Evolutionary conservation across 2,329 filamentous ascomycete species (phyloP), one percentile per base, ranked within the genome.

Genomic region (Fusarium graminum): DNA sequence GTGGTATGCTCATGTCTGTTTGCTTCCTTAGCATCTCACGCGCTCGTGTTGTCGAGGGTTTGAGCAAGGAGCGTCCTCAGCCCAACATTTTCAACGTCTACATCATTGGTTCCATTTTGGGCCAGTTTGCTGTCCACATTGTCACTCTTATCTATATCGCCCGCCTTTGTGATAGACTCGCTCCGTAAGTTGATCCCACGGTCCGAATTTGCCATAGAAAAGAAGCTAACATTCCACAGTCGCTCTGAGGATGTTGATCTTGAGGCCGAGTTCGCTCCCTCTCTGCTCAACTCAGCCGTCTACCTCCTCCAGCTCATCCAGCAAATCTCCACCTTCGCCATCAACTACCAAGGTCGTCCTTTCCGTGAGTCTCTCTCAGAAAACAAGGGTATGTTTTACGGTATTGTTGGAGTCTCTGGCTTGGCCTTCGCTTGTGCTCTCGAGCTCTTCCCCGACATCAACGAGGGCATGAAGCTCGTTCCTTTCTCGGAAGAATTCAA

Each of bases 41-140:
- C 61, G 95, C 95, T 38, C 95, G 93, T 83, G 92, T 95, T 29
- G 95, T 99, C 51, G 95, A 99, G 81, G 91, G 92, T 34, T 84
- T 99, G 25, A 97, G 94, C 66, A 97, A 97, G 81, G 95, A 99
- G 80, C 91, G 95, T 38, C 95, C 95, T 0, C 95, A 99, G 81
- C 94, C 94, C 54, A 97, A 98, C 80, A 99, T 99, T 76, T 98
- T 98, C 85, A 99, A 99, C 82, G 86, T 93, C 51, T 99, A 99
- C 83, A 98, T 99, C 77, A 97, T 99, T 70, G 94, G 95, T 41
- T 97, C 94, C 17, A 95, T 99, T 59, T 89, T 99, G 32, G 95
- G 94, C 51, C 95, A 99, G 79, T 99, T 99, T 75, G 94, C 94
- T 36, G 89, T 99, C 52, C 95, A 99, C 78, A 97, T 98, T 70